These are phyloP conservation scores for Smallanthus sonchifolius DNA, from an alignment of 129 eudicot genomes.

Conservation along the genomic window DNA sequence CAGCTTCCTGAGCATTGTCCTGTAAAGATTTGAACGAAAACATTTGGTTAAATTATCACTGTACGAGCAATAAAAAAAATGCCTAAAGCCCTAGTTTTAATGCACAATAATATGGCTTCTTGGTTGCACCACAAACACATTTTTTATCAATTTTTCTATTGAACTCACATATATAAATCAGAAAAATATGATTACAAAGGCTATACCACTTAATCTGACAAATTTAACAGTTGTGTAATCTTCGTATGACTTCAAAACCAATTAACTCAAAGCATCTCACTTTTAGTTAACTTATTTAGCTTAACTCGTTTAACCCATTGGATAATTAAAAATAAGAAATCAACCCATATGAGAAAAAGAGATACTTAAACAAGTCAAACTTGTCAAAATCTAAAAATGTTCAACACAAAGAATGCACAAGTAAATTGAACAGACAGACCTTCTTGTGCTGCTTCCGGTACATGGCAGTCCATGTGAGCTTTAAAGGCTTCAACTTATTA, in stretches of 20 bases:
- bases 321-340: background rate
- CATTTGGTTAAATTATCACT: no score
- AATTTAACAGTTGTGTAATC: background rate
- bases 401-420: background rate
- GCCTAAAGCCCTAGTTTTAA: background rate
- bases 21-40: background rate
- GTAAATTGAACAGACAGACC: constrained; percentile 10
- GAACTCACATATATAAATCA: background rate
- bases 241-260: background rate
- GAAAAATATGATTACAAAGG: background rate
- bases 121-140: no score
- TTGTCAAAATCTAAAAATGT: background rate
- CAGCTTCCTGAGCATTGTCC: constrained; percentile 63
- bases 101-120: no score
- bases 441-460: constrained; percentile 53
- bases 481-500: constrained; percentile 46
- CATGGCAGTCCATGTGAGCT: constrained; percentile 58
- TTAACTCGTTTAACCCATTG: background rate
- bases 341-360: background rate
- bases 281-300: background rate
- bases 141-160: background rate
- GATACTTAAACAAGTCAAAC: background rate
- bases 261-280: background rate
- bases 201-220: background rate
- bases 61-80: no score